Evolutionary conservation across 2,329 filamentous ascomycete genomes (phyloP).

Genomic region (Ophiocordyceps camponoti-leonardi): DNA sequence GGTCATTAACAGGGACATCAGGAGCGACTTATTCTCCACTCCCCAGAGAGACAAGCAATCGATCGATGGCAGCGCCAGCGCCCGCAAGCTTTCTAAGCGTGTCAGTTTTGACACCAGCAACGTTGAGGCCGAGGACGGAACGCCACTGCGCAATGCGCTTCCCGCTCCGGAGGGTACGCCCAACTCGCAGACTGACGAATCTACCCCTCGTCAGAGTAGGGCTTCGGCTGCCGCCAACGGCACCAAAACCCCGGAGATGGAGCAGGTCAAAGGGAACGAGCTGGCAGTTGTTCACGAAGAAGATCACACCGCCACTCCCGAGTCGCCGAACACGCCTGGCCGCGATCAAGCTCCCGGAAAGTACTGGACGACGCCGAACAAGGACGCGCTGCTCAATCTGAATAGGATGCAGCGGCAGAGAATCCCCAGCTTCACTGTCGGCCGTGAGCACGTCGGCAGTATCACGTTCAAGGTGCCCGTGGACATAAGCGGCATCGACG

Average conservation of each 20-base stretch:
- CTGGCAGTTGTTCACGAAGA: slow-evolving; percentile 67
- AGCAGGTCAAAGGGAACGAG: slow-evolving; percentile 57
- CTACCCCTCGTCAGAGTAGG: slow-evolving; percentile 32
- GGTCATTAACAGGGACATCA: slow-evolving; percentile 76
- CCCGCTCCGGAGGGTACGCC: slow-evolving; percentile 16
- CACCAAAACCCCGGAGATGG: slow-evolving; percentile 41
- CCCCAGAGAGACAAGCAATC: slow-evolving; percentile 34
- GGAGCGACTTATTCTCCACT: slow-evolving; percentile 52
- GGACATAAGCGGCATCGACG: slow-evolving; percentile 61
- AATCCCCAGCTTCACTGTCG: slow-evolving; percentile 62
- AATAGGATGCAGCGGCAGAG: slow-evolving; percentile 61
- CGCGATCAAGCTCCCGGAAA: slow-evolving; percentile 43
- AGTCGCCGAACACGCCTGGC: slow-evolving; percentile 7
- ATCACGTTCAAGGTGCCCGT: slow-evolving; percentile 70
- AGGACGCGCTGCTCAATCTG: slow-evolving; percentile 63
- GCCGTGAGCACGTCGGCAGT: slow-evolving; percentile 63
- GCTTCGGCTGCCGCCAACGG: slow-evolving; percentile 20
- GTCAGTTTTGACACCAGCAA: slow-evolving; percentile 75
- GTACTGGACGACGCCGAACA: slow-evolving; percentile 74
- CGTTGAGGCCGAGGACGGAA: slow-evolving; percentile 18
- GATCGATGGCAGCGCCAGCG: slow-evolving; percentile 21
- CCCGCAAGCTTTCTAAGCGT: slow-evolving; percentile 54
- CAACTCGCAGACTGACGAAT: slow-evolving; percentile 16
- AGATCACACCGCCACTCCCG: slow-evolving; percentile 18
- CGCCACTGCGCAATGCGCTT: slow-evolving; percentile 16